phyloP scores from a whole-genome alignment of 1,139 yeast genomes.

The Saccharomyces hybrid region DNA sequence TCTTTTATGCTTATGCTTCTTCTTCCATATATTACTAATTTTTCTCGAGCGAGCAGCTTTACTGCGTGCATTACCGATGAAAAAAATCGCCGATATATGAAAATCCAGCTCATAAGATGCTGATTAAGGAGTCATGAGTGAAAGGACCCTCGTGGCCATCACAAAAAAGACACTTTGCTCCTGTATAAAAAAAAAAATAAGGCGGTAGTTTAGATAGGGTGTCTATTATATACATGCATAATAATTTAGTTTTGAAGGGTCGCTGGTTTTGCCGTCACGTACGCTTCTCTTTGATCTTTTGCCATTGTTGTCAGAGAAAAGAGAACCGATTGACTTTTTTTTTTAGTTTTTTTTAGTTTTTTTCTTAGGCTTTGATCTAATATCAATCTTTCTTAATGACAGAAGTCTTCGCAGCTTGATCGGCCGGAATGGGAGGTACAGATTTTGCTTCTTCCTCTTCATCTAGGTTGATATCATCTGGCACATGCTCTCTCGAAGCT shows the following conservation, averaged over 20 bases:
- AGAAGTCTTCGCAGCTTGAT: constrained; percentile 18
- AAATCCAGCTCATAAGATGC: background rate
- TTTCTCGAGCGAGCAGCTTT: background rate
- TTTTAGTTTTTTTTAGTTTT: constrained; percentile 92
- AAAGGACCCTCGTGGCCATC: background rate
- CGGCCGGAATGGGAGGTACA: constrained; percentile 19
- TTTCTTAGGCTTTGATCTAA: constrained; percentile 69
- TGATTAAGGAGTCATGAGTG: background rate
- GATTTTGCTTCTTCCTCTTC: constrained; percentile 44
- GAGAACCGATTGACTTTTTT: constrained; percentile 46
- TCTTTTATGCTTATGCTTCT: background rate
- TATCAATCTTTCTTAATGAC: constrained; percentile 22
- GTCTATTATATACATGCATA: background rate
- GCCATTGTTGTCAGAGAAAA: background rate
- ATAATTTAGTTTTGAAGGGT: background rate
- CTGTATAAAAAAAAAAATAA: background rate
- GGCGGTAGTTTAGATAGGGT: background rate
- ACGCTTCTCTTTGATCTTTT: background rate
- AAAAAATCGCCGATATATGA: background rate
- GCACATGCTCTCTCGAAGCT: constrained; percentile 59
- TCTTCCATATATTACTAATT: background rate
- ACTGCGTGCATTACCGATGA: background rate
- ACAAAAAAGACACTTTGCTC: background rate
- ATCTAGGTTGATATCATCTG: constrained; percentile 74
- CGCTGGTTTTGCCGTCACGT: background rate